phyloP scores from a whole-genome alignment of 208 protist species.

The Trypanosoma conorhini region DNA sequence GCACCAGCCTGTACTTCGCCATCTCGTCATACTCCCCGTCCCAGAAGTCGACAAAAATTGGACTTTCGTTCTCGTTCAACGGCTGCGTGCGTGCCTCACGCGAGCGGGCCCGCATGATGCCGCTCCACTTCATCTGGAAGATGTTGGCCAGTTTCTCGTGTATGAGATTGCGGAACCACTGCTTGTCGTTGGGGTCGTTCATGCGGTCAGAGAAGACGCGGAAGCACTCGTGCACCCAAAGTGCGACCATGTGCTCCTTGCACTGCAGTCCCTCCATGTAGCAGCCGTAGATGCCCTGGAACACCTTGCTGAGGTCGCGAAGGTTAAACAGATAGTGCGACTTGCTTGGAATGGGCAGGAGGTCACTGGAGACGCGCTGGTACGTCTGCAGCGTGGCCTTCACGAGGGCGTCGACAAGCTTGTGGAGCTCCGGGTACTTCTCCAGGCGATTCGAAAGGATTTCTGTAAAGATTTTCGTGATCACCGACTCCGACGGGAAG shows the following conservation, averaged over 20 bases:
- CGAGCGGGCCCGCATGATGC: constrained; percentile 85
- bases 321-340: constrained; percentile 99
- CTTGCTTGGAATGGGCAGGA: constrained; percentile 98
- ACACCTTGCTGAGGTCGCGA: constrained; percentile 98
- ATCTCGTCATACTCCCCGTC: constrained; percentile 93
- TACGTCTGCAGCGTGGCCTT: constrained; percentile 96
- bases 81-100: constrained; percentile 43
- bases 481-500: constrained; percentile 92
- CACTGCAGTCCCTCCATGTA: constrained; percentile 89
- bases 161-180: constrained; percentile 93
- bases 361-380: constrained; percentile 81
- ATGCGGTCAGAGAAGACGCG: constrained; percentile 98
- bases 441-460: constrained; percentile 94
- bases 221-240: constrained; percentile 98
- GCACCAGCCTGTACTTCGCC: constrained; percentile 94
- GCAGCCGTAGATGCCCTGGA: constrained; percentile 96
- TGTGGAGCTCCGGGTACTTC: constrained; percentile 93
- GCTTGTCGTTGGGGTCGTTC: constrained; percentile 92
- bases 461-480: constrained; percentile 96
- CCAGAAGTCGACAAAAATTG: constrained; percentile 96
- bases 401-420: constrained; percentile 91
- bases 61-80: constrained; percentile 78
- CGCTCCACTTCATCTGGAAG: constrained; percentile 94
- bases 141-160: constrained; percentile 91
- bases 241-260: constrained; percentile 93